Percentiles rank a stretch among this genome's conserved stretches.
Conservation (phyloP, 2,329 filamentous ascomycete species). For the Hypoxylon sp. region DNA sequence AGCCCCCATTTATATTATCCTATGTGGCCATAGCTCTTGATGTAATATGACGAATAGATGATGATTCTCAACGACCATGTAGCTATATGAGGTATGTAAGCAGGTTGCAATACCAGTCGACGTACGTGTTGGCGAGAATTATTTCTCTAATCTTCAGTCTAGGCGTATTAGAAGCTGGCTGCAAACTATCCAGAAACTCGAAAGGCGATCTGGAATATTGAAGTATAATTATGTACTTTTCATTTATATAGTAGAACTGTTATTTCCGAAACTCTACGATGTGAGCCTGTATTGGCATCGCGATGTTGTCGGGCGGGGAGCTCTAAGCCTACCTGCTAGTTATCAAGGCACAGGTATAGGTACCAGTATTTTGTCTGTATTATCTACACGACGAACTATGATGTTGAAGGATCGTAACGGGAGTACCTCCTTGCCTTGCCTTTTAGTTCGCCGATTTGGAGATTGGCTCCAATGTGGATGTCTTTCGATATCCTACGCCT, state of each 20-base stretch:
- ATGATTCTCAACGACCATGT: neutral
- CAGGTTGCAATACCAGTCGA: neutral
- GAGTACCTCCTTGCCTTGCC: neutral
- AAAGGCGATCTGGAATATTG: neutral
- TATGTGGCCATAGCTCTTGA: conserved; percentile 6
- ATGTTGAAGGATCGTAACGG: neutral
- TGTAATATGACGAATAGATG: conserved; percentile 28
- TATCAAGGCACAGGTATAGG: no score
- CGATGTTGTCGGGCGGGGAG: no score
- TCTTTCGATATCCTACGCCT: neutral
- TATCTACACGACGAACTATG: no score
- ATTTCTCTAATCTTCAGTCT: no score
- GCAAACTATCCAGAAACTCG: no score
- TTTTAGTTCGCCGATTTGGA: neutral
- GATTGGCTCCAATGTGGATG: neutral
- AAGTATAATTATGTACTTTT: neutral
- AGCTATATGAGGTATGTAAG: neutral
- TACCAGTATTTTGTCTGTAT: no score
- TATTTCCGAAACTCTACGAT: no score
- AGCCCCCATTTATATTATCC: neutral
- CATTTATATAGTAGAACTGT: no score
- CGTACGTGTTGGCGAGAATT: neutral
- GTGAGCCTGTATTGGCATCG: no score
- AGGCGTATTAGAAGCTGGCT: neutral
- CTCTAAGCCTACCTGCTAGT: no score